Evolutionary conservation across 371 early-diverging fungal genomes (phyloP).

Genomic region (Phascolomyces articulosus): DNA sequence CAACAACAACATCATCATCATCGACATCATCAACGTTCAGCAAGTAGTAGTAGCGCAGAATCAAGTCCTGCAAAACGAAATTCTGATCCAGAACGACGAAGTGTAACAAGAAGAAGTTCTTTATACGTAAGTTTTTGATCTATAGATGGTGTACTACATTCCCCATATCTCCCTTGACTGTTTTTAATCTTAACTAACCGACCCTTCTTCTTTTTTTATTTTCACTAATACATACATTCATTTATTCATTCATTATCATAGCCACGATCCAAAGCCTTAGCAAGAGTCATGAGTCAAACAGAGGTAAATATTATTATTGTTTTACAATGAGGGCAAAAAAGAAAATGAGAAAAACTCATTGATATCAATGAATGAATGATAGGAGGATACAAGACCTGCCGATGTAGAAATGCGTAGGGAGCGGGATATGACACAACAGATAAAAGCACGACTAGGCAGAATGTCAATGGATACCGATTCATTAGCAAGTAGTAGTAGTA

Average conservation of each 20-base stretch:
- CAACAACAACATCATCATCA: not conserved
- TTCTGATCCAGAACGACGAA: constrained; percentile 42
- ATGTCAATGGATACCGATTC: constrained; percentile 19
- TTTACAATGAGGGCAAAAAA: not conserved
- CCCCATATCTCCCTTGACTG: no score
- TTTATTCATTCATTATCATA: no score
- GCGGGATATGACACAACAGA: constrained; percentile 33
- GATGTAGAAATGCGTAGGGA: constrained; percentile 51
- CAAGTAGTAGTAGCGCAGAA: constrained; percentile 18
- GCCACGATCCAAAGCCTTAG: constrained; percentile 48
- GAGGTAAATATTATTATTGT: constrained; percentile 29
- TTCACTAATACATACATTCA: no score
- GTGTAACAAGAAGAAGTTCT: constrained; percentile 40
- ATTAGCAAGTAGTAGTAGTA: not conserved
- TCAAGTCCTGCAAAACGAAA: constrained; percentile 10
- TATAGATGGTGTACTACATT: no score
- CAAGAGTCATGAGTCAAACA: constrained; percentile 42
- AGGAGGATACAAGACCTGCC: constrained; percentile 47
- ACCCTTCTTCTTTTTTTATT: no score
- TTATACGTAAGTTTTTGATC: constrained; percentile 33
- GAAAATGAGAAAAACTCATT: not conserved
- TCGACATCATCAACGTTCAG: constrained; percentile 10
- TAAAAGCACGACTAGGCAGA: constrained; percentile 22
- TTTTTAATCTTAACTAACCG: no score
- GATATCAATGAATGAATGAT: not conserved